A percentile compares a stretch with the other conserved stretches of the same genome.
These are phyloP conservation scores for Wickerhamiella cacticola DNA, from an alignment of 805 yeast species.

Conservation along the genomic window DNA sequence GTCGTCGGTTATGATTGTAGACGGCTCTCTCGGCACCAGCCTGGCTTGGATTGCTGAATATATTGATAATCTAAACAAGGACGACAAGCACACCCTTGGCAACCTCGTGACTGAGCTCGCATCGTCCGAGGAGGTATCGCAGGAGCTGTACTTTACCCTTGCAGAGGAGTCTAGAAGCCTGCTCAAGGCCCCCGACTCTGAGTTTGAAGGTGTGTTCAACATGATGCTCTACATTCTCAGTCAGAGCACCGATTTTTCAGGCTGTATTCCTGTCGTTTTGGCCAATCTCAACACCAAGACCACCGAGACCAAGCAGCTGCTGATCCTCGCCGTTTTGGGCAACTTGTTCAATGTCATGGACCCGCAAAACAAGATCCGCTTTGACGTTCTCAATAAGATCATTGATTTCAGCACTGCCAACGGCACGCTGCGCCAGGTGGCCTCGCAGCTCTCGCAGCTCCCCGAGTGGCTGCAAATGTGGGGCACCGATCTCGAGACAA, in stretches of 20 bases:
- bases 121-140: constrained; percentile 20
- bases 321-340: constrained; percentile 28
- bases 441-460: constrained; percentile 30
- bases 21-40: constrained; percentile 30
- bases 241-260: constrained; percentile 27
- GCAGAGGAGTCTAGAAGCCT: constrained; percentile 25
- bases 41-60: constrained; percentile 29
- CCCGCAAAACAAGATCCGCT: constrained; percentile 23
- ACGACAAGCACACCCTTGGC: constrained; percentile 20
- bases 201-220: constrained; percentile 33
- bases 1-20: constrained; percentile 27
- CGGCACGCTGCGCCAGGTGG: constrained; percentile 27
- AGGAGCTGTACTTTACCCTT: constrained; percentile 25
- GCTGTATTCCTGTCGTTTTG: constrained; percentile 25
- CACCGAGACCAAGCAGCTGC: constrained; percentile 23
- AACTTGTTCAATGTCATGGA: constrained; percentile 33
- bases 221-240: constrained; percentile 29
- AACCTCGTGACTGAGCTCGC: constrained; percentile 24
- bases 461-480: constrained; percentile 32
- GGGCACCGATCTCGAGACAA: constrained; percentile 24
- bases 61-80: constrained; percentile 27
- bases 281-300: constrained; percentile 24
- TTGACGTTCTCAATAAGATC: constrained; percentile 27
- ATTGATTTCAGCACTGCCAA: constrained; percentile 28
- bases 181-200: constrained; percentile 27